Conservation (phyloP, 2,329 filamentous ascomycete species). For the Penicillium sumatraense region DNA sequence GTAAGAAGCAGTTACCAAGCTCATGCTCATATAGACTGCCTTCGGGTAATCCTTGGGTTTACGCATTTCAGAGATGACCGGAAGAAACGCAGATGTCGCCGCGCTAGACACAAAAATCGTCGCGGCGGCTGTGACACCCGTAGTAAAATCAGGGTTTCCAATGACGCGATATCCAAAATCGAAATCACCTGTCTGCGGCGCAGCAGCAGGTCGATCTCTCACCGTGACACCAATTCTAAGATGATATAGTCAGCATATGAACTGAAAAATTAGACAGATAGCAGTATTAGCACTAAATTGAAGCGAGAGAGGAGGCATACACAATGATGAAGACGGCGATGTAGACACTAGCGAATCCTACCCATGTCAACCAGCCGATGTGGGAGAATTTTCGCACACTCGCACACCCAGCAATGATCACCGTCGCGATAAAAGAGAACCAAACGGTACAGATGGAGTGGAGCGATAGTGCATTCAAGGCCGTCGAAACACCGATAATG, state of each 20-base stretch:
- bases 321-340: slow-evolving; percentile 63
- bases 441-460: slow-evolving; percentile 65
- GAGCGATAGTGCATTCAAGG: slow-evolving; percentile 62
- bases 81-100: slow-evolving; percentile 65
- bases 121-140: slow-evolving; percentile 61
- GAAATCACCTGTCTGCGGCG: slow-evolving; percentile 62
- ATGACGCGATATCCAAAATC: slow-evolving; percentile 64
- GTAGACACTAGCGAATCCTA: slow-evolving; percentile 63
- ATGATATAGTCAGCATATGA: background rate
- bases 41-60: slow-evolving; percentile 64
- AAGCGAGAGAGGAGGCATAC: slow-evolving; percentile 11
- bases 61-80: slow-evolving; percentile 69
- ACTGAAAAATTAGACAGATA: background rate
- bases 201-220: slow-evolving; percentile 62
- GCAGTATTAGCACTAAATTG: background rate
- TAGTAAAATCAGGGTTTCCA: slow-evolving; percentile 61
- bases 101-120: slow-evolving; percentile 66
- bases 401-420: slow-evolving; percentile 53
- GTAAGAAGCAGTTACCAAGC: slow-evolving; percentile 61
- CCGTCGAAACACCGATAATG: slow-evolving; percentile 63
- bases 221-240: slow-evolving; percentile 58
- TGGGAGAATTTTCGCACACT: slow-evolving; percentile 64
- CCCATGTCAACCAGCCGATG: slow-evolving; percentile 66
- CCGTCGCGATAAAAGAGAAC: slow-evolving; percentile 59
- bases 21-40: slow-evolving; percentile 64